phyloP scores from a whole-genome alignment of 2,329 filamentous ascomycete genomes.

The Purpureocillium lavendulum region DNA sequence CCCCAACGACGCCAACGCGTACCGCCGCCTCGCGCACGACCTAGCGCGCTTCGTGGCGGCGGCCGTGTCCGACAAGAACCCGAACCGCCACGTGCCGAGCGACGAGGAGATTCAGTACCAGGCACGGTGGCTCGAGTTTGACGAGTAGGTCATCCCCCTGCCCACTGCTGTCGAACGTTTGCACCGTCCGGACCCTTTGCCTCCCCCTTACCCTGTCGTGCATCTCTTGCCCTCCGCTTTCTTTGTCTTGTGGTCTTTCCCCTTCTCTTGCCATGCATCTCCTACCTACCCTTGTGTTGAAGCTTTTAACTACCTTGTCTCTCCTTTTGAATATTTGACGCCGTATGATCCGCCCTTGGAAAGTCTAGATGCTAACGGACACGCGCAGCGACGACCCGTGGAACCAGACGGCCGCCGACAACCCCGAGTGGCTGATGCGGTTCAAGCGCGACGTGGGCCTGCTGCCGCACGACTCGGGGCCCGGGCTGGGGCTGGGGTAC shows the following conservation, averaged over 20 bases:
- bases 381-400: slow-evolving; percentile 49
- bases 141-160: slow-evolving; percentile 41
- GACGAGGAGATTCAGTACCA: slow-evolving; percentile 58
- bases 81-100: slow-evolving; percentile 47
- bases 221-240: too few species aligned
- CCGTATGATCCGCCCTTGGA: too few species aligned
- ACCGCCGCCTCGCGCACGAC: slow-evolving; percentile 44
- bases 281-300: too few species aligned
- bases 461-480: too few species aligned
- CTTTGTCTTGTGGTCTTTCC: too few species aligned
- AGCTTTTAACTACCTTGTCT: too few species aligned
- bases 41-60: slow-evolving; percentile 43
- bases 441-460: slow-evolving; percentile 50
- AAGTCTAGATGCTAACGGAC: too few species aligned
- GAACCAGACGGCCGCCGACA: slow-evolving; percentile 57
- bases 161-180: neutral
- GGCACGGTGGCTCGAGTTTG: slow-evolving; percentile 54
- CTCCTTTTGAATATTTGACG: too few species aligned
- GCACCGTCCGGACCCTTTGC: too few species aligned
- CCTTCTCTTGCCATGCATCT: too few species aligned
- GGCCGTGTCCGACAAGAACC: slow-evolving; percentile 51
- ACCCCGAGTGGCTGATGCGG: slow-evolving; percentile 53
- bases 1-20: slow-evolving; percentile 53
- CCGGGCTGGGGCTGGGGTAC: too few species aligned
- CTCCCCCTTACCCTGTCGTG: too few species aligned